Conservation (phyloP, 2,329 filamentous ascomycete species). For the Fusarium tricinctum region DNA sequence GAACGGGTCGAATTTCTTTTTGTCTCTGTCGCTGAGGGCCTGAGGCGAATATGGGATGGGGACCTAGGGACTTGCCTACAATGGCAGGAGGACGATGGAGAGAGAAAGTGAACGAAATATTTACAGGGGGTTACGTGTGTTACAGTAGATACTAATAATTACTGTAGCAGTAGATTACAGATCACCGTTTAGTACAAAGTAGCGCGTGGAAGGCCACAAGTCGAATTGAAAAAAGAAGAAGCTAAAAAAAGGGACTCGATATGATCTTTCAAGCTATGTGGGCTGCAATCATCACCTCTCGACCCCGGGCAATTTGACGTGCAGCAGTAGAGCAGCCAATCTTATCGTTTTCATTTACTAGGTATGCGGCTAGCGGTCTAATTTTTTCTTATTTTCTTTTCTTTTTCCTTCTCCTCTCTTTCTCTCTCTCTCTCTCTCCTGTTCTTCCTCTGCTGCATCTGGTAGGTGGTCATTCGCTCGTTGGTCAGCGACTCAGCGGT, state of each 20-base stretch:
- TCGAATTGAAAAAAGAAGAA: slow-evolving; percentile 19
- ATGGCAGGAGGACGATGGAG: slow-evolving; percentile 31
- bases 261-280: slow-evolving; percentile 22
- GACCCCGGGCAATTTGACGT: slow-evolving; percentile 45
- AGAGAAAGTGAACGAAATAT: no score
- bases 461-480: slow-evolving; percentile 11
- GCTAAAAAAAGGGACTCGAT: slow-evolving; percentile 43
- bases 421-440: background rate
- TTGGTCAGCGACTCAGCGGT: slow-evolving; percentile 9
- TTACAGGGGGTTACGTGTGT: slow-evolving; percentile 25
- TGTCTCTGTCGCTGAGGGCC: slow-evolving; percentile 6
- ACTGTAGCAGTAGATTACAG: slow-evolving; percentile 2
- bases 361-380: slow-evolving; percentile 9
- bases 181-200: slow-evolving; percentile 16
- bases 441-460: slow-evolving; percentile 11
- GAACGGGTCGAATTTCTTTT: slow-evolving; percentile 32
- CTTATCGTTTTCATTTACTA: slow-evolving; percentile 11
- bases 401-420: background rate
- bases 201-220: slow-evolving; percentile 19
- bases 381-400: slow-evolving; percentile 5
- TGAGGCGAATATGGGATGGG: slow-evolving; percentile 6
- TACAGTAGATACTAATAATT: background rate
- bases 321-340: slow-evolving; percentile 41
- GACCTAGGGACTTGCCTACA: slow-evolving; percentile 20
- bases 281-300: slow-evolving; percentile 31